phyloP scores from a whole-genome alignment of 495 filamentous ascomycete genomes.

The Monascus purpureus region DNA sequence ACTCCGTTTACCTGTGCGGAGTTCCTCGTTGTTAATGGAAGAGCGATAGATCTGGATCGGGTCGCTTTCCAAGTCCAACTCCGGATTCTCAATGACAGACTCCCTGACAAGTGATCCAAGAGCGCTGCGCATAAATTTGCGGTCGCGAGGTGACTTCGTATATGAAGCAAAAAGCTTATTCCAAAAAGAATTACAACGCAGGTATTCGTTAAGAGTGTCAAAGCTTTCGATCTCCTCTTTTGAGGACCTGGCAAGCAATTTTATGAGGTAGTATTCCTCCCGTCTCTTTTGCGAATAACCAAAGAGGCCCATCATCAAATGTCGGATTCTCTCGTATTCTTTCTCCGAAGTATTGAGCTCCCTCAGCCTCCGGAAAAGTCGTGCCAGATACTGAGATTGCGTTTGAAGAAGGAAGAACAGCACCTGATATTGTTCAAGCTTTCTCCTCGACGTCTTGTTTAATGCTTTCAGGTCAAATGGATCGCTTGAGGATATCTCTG shows the following conservation, averaged over 20 bases:
- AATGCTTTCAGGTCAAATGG: constrained; percentile 93
- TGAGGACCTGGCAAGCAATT: constrained; percentile 68
- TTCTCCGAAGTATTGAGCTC: constrained; percentile 81
- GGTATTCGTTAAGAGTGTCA: constrained; percentile 62
- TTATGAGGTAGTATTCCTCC: constrained; percentile 94
- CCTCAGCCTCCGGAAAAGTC: constrained; percentile 70
- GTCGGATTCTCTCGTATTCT: constrained; percentile 81
- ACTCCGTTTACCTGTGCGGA: constrained; percentile 77
- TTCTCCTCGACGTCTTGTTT: constrained; percentile 89
- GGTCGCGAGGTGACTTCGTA: constrained; percentile 79
- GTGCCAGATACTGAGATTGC: constrained; percentile 83
- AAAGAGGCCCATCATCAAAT: constrained; percentile 91
- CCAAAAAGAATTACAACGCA: constrained; percentile 90
- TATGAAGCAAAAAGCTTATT: constrained; percentile 73
- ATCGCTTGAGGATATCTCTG: constrained; percentile 73
- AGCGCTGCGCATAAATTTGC: constrained; percentile 79
- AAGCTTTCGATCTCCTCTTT: constrained; percentile 76
- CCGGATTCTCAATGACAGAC: constrained; percentile 81
- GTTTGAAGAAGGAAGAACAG: constrained; percentile 97
- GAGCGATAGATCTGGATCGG: constrained; percentile 95
- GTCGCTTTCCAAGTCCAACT: constrained; percentile 88
- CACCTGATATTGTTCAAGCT: constrained; percentile 93
- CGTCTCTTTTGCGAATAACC: constrained; percentile 93
- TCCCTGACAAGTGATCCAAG: constrained; percentile 71
- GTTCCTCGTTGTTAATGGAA: constrained; percentile 89